Base-by-base conservation (phyloP, 1,139 yeast genomes). In the Arxiozyma slooffiae region DNA sequence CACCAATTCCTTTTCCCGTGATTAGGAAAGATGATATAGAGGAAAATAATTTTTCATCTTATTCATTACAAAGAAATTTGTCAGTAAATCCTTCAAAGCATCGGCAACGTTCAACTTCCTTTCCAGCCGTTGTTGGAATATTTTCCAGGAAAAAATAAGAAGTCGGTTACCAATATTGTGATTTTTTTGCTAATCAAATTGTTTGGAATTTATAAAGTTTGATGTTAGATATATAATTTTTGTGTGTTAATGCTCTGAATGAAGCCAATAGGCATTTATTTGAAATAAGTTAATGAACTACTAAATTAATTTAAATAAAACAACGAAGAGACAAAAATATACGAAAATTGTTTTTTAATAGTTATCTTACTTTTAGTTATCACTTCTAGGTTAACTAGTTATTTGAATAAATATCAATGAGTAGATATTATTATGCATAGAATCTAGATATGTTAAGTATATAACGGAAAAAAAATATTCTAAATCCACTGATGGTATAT, bases 101-200 rank as follows among this genome's bases (percentile, higher is more conserved):
- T 8, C 40, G 39, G 17, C 47, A 53, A 39, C 55, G 52, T 23
- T 52, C 60, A 1, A 50, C 56, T 36, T 57, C 61, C 6, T 56
- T 57, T 34, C 52, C 57, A 6, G 57, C 51, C 41, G 51, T 58
- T 48, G 53, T 55, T 36, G 55, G 56, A 20, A 45, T 57, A 8
- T 52, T 58, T 36, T 50, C 59, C 16, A 58, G 51, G 44, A 55
- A 52, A 34, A 26, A 42, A 18, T 24, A 42, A 20, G 7, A 37
- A 20, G 38, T 18, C 16, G 24, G 22, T 22, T 9, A 26, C 8
- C 6, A 40, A 41, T 30, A 6, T 11, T 30, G 36, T 7, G 9
- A 30, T 4, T 11, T 30, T 30, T 30, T 30, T 11, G 6, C 11
- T 30, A 2, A 30, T 30, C n/a, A 14, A 14, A 26, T 30, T 2